These are phyloP conservation scores for Sugiyamaella castrensis DNA, from an alignment of 1,139 yeast species.

Conservation along the genomic window DNA sequence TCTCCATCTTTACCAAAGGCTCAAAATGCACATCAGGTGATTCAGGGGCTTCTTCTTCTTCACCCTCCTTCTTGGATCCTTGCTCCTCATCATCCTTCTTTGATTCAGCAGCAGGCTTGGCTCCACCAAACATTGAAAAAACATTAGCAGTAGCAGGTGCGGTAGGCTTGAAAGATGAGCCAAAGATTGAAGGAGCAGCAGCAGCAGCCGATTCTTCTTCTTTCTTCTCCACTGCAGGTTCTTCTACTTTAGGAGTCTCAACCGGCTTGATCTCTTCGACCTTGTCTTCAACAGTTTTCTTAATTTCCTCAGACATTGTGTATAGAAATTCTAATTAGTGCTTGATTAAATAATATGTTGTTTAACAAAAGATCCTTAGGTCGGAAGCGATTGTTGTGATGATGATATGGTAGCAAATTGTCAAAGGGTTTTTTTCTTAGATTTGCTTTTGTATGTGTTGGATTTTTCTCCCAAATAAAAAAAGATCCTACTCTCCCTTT, in stretches of 20 bases:
- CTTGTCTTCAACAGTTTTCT: conserved; percentile 20
- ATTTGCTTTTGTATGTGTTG: too few species aligned
- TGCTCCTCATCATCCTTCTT: conserved; percentile 43
- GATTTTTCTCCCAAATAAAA: too few species aligned
- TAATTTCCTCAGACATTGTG: conserved; percentile 14
- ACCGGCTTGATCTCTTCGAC: conserved; percentile 21
- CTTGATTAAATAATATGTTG: too few species aligned
- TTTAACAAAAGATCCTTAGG: too few species aligned
- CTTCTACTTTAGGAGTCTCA: conserved; percentile 18
- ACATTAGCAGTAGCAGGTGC: conserved; percentile 57
- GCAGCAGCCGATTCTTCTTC: conserved; percentile 16
- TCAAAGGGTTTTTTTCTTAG: too few species aligned
- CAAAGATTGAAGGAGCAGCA: conserved; percentile 23
- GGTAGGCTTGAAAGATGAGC: conserved; percentile 29
- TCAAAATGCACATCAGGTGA: conserved; percentile 95
- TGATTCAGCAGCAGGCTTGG: conserved; percentile 44
- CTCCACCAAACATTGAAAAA: conserved; percentile 89
- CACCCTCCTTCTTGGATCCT: conserved; percentile 38
- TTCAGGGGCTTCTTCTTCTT: conserved; percentile 70
- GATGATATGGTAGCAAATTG: too few species aligned
- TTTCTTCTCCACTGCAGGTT: conserved; percentile 19
- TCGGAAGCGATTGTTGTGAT: too few species aligned
- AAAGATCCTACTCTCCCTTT: too few species aligned
- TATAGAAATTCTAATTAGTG: too few species aligned
- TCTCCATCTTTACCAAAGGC: conserved; percentile 91